Percentiles rank a stretch among this genome's conserved stretches.
Conservation (phyloP, 768 basidiomycete genomes). For the Dioszegia aurantiaca region DNA sequence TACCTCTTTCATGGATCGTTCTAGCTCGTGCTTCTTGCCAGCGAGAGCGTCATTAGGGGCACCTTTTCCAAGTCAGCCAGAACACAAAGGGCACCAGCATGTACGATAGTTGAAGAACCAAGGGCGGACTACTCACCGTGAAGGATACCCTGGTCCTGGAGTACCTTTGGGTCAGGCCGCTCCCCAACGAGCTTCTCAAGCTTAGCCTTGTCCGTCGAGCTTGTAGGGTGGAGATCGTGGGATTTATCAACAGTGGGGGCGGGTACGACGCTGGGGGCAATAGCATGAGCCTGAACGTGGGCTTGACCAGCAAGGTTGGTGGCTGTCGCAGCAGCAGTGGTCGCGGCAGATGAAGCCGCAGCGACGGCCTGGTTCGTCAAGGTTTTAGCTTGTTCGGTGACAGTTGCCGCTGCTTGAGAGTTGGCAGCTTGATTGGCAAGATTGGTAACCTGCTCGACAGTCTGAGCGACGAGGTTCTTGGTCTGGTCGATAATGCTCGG, state of each 20-base stretch:
- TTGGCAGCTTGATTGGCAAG: conserved; percentile 42
- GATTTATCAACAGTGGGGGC: conserved; percentile 43
- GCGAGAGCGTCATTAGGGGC: conserved; percentile 62
- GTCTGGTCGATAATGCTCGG: conserved; percentile 47
- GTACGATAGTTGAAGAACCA: neutral
- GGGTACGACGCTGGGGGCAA: conserved; percentile 45
- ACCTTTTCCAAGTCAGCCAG: conserved; percentile 54
- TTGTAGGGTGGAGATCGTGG: conserved; percentile 38
- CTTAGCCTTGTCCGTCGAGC: conserved; percentile 42
- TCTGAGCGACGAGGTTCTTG: conserved; percentile 35
- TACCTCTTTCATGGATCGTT: conserved; percentile 66
- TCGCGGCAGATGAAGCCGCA: conserved; percentile 18
- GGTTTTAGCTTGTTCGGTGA: conserved; percentile 30
- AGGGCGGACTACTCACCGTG: conserved; percentile 57
- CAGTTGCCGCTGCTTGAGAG: conserved; percentile 31
- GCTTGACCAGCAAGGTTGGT: conserved; percentile 42
- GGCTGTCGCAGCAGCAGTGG: conserved; percentile 12
- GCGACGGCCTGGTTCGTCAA: conserved; percentile 29
- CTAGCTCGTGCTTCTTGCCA: conserved; percentile 62
- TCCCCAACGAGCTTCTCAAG: conserved; percentile 61
- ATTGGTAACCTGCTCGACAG: conserved; percentile 29
- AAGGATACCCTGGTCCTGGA: conserved; percentile 68
- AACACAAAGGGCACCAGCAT: neutral
- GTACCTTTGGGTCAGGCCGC: conserved; percentile 62
- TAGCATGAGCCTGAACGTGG: conserved; percentile 40